A percentile compares a stretch with the other conserved stretches of the same genome.
Conservation (phyloP, 2,329 filamentous ascomycete genomes). For the Phialemoniopsis sp. region DNA sequence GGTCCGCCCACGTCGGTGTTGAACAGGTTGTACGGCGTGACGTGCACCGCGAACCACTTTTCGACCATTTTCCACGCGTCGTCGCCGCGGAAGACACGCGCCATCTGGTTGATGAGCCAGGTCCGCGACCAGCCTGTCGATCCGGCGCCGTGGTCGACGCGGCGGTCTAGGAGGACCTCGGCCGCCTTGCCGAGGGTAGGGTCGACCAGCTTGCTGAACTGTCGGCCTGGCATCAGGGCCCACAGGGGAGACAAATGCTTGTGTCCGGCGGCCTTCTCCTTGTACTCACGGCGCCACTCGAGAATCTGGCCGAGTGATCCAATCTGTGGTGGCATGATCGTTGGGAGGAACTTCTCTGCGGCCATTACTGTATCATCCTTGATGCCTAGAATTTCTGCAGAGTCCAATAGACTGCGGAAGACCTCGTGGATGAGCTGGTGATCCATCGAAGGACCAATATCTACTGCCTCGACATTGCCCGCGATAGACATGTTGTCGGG, state of each 20-base stretch:
- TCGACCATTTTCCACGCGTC: slow-evolving; percentile 27
- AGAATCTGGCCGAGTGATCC: not conserved
- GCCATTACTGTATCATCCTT: no score
- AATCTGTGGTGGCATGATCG: not conserved
- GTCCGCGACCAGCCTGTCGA: slow-evolving; percentile 39
- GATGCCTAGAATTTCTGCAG: no score
- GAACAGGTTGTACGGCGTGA: slow-evolving; percentile 34
- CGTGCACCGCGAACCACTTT: slow-evolving; percentile 27
- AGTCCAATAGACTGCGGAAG: no score
- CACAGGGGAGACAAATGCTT: not conserved
- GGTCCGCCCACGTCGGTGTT: slow-evolving; percentile 24
- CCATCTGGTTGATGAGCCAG: slow-evolving; percentile 41
- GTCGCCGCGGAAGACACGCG: slow-evolving; percentile 31
- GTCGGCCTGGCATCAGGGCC: not conserved
- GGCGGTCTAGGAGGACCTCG: not conserved
- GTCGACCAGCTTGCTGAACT: not conserved
- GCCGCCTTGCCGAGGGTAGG: not conserved
- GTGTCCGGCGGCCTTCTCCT: not conserved
- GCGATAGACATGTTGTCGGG: no score
- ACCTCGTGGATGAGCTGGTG: no score
- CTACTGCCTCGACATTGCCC: no score
- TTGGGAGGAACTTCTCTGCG: not conserved
- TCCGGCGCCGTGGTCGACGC: not conserved
- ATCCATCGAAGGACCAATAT: no score
- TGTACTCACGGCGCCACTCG: not conserved